A percentile compares a stretch with the other conserved stretches of the same genome.
Conservation (phyloP, 192 early-diverging fungal genomes). For the Rhizophagus prolifer region DNA sequence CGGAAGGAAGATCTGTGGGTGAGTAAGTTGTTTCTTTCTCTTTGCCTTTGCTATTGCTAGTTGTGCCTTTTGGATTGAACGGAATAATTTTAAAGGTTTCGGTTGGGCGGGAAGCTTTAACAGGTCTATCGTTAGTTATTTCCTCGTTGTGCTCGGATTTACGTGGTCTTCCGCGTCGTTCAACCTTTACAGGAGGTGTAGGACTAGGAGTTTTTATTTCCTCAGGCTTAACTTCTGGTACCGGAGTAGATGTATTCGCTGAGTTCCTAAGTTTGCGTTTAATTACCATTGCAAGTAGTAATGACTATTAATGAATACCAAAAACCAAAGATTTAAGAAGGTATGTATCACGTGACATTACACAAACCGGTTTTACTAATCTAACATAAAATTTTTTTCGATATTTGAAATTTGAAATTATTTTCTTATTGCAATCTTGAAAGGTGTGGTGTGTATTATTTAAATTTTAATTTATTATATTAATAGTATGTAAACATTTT, state of each 20-base stretch:
- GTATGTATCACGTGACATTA: too few relatives aligned
- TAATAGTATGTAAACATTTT: not conserved
- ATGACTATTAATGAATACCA: too few relatives aligned
- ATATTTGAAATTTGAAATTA: too few relatives aligned
- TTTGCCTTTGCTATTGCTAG: not conserved
- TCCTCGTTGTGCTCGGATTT: not conserved
- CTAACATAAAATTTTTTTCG: too few relatives aligned
- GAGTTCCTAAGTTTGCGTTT: constrained; percentile 9
- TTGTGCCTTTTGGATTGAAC: not conserved
- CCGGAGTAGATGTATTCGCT: not conserved
- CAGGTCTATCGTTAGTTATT: not conserved
- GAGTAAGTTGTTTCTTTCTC: not conserved
- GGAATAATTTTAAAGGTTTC: constrained; percentile 7
- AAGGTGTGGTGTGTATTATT: not conserved
- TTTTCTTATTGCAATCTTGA: not conserved
- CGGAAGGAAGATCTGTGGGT: not conserved
- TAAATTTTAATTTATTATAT: not conserved
- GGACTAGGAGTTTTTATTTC: not conserved
- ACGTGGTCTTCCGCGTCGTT: constrained; percentile 1
- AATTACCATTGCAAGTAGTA: not conserved
- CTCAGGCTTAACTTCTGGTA: not conserved
- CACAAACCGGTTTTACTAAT: too few relatives aligned
- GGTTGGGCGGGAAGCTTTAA: not conserved
- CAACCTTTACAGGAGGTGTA: not conserved
- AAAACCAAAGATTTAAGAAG: too few relatives aligned